These are phyloP conservation scores for Arachis hypogaea DNA, from an alignment of 306 rosid genomes.

Conservation along the genomic window DNA sequence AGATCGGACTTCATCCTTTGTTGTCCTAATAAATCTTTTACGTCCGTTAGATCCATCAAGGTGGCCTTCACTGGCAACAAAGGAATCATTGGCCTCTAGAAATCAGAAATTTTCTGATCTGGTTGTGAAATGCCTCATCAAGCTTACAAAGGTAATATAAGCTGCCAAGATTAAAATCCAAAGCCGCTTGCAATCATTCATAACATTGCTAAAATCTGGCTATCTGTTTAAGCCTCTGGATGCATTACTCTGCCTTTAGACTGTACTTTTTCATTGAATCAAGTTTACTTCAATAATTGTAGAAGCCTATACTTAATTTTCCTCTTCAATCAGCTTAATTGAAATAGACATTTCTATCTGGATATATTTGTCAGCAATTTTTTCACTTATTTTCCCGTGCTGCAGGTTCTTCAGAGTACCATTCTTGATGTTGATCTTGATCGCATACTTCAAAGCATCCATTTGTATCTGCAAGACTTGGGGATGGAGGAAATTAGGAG, in stretches of 20 bases:
- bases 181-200: neutral
- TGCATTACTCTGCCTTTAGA: conserved; percentile 9
- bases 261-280: neutral
- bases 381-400: conserved; percentile 30
- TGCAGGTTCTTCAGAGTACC: conserved; percentile 97
- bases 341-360: conserved; percentile 15
- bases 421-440: conserved; percentile 93
- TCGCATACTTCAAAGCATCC: conserved; percentile 96
- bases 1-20: conserved; percentile 94
- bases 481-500: conserved; percentile 99
- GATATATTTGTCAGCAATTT: neutral
- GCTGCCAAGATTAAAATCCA: conserved; percentile 1
- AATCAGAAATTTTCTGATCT: conserved; percentile 96
- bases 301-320: neutral
- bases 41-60: conserved; percentile 96
- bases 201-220: neutral
- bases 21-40: conserved; percentile 85
- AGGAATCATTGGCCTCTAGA: conserved; percentile 84
- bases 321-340: conserved; percentile 13
- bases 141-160: conserved; percentile 85
- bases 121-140: conserved; percentile 98
- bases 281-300: neutral
- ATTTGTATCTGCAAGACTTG: conserved; percentile 92
- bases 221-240: neutral
- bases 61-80: conserved; percentile 89